Percentiles rank a stretch among this genome's conserved stretches.
Evolutionary conservation across 2,329 filamentous ascomycete genomes (phyloP).

Genomic region (Fusarium tjaetaba): DNA sequence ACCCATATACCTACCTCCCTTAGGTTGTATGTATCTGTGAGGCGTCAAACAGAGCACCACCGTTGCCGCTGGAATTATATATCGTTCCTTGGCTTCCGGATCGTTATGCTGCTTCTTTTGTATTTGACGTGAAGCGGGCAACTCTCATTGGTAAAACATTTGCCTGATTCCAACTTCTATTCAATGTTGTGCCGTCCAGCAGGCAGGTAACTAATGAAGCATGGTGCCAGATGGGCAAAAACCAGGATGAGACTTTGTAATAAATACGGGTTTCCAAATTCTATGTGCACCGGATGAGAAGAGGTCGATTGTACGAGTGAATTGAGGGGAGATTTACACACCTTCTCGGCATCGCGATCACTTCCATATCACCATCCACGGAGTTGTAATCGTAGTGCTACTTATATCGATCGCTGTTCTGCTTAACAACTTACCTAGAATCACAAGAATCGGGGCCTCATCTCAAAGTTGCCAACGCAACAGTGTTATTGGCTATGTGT

Average conservation of each 20-base stretch:
- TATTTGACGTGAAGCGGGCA: conserved; percentile 16
- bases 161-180: not conserved
- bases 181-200: conserved; percentile 9
- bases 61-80: not conserved
- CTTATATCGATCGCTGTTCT: not conserved
- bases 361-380: not conserved
- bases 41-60: not conserved
- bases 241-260: not conserved
- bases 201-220: conserved; percentile 5
- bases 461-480: not conserved
- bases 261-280: not conserved
- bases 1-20: not conserved
- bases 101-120: not conserved
- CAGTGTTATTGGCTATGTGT: not conserved
- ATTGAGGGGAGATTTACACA: not conserved
- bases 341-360: not conserved
- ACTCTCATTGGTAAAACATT: conserved; percentile 30
- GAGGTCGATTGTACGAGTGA: not conserved
- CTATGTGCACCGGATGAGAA: not conserved
- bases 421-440: not conserved
- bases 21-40: not conserved
- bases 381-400: not conserved
- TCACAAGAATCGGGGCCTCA: not conserved
- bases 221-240: not conserved
- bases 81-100: not conserved